phyloP scores from a whole-genome alignment of 768 basidiomycete species.

The Leccinellum albellum region DNA sequence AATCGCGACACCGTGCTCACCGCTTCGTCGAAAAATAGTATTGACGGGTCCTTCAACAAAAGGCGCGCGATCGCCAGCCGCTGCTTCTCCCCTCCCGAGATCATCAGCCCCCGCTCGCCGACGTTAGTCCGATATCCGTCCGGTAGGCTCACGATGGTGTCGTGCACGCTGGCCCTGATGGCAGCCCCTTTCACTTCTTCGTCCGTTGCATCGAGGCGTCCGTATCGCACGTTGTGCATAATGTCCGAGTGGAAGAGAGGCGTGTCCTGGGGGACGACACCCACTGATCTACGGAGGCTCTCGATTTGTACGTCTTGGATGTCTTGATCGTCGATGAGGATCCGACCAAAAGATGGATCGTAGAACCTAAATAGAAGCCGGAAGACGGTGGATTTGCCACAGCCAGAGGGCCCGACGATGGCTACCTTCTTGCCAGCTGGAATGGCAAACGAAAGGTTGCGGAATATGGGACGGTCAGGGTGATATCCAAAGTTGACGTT shows the following conservation, averaged over 20 bases:
- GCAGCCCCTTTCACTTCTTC: conserved; percentile 86
- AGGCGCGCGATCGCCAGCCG: conserved; percentile 90
- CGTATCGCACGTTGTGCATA: conserved; percentile 94
- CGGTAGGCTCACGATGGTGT: conserved; percentile 74
- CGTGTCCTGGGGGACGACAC: conserved; percentile 97
- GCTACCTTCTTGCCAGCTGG: conserved; percentile 97
- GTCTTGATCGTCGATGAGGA: conserved; percentile 85
- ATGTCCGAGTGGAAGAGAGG: conserved; percentile 96
- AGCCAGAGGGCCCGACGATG: conserved; percentile 95
- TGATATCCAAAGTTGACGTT: conserved; percentile 92
- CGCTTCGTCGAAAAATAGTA: conserved; percentile 98
- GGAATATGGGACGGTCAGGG: conserved; percentile 89
- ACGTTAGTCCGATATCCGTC: conserved; percentile 89
- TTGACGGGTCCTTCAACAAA: conserved; percentile 90
- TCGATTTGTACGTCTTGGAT: conserved; percentile 67
- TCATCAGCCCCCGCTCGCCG: conserved; percentile 96
- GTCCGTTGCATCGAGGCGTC: conserved; percentile 80
- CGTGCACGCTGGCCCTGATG: conserved; percentile 81
- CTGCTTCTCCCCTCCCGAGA: conserved; percentile 98
- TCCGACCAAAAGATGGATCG: conserved; percentile 74
- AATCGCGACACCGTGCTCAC: conserved; percentile 43
- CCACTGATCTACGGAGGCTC: conserved; percentile 71
- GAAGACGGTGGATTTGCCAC: conserved; percentile 96
- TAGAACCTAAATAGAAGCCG: conserved; percentile 94
- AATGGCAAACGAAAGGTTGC: conserved; percentile 79